phyloP scores from a whole-genome alignment of 2,329 filamentous ascomycete genomes.

The Fusarium napiforme region DNA sequence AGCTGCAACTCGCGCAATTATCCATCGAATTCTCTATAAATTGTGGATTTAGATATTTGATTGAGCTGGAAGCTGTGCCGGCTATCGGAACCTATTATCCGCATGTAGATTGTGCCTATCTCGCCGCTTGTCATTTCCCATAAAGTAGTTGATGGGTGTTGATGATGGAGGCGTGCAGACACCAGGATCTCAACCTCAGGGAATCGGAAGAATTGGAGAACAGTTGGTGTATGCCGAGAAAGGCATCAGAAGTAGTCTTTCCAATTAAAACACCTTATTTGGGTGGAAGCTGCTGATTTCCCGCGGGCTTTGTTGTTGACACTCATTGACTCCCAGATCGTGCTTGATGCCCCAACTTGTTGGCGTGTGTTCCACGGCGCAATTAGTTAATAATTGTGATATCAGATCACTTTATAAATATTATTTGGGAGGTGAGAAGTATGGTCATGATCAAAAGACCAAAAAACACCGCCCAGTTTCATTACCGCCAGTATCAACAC shows the following conservation, averaged over 20 bases:
- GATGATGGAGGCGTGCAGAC: neutral
- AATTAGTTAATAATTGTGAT: too few species aligned
- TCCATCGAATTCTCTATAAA: neutral
- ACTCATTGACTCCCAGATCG: neutral
- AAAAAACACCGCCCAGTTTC: neutral
- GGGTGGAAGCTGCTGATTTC: neutral
- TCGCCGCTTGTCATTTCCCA: neutral
- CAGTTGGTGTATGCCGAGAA: fast-evolving
- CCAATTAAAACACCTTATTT: neutral
- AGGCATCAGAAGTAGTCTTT: fast-evolving
- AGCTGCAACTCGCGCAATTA: neutral
- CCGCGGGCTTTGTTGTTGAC: neutral
- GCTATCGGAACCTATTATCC: neutral
- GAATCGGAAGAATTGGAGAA: fast-evolving
- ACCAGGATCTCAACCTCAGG: neutral
- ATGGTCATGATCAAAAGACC: neutral
- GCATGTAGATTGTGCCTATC: neutral
- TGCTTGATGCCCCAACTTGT: neutral
- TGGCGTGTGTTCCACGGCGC: too few species aligned
- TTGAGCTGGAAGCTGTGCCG: neutral
- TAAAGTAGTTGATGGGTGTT: neutral
- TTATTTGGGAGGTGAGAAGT: neutral
- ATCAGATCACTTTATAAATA: neutral
- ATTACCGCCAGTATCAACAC: neutral
- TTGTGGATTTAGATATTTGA: neutral